phyloP scores from a whole-genome alignment of 192 early-diverging fungal genomes.

The Powellomyces hirtus region DNA sequence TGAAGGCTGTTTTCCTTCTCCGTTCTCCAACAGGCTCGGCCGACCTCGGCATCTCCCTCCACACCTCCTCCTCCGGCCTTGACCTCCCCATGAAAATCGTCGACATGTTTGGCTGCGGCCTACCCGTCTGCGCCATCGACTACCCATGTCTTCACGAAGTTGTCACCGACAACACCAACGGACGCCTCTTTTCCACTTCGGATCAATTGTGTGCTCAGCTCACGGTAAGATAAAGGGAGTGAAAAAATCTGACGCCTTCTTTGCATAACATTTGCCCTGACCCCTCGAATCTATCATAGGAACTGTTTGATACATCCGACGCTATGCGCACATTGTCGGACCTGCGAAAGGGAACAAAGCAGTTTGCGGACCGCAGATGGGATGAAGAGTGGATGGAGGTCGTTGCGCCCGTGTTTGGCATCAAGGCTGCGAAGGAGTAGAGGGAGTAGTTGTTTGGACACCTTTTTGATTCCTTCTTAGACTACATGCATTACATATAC shows the following conservation, averaged over 20 bases:
- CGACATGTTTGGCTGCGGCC: constrained; percentile 96
- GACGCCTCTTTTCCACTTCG: constrained; percentile 60
- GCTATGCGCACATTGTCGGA: background rate
- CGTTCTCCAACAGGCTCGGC: constrained; percentile 61
- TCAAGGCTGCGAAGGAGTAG: background rate
- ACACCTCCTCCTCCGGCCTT: constrained; percentile 91
- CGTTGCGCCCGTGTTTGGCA: constrained; percentile 13
- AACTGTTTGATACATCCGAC: background rate
- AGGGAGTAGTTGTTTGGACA: background rate
- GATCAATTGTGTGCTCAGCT: constrained; percentile 62
- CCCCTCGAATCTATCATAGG: background rate
- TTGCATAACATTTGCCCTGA: background rate
- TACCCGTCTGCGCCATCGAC: constrained; percentile 78
- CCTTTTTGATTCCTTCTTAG: background rate
- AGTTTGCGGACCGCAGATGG: constrained; percentile 28
- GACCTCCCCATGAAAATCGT: constrained; percentile 99
- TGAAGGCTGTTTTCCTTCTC: background rate
- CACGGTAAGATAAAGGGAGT: constrained; percentile 43
- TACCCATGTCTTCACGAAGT: constrained; percentile 60
- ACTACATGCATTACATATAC: too few species aligned
- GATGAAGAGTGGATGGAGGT: constrained; percentile 30
- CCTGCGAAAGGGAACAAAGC: constrained; percentile 16
- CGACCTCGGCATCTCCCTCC: constrained; percentile 89
- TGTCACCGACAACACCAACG: constrained; percentile 61
- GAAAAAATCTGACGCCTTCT: background rate